Conservation (phyloP, 2,329 filamentous ascomycete genomes). For the Fusarium protoensiforme region DNA sequence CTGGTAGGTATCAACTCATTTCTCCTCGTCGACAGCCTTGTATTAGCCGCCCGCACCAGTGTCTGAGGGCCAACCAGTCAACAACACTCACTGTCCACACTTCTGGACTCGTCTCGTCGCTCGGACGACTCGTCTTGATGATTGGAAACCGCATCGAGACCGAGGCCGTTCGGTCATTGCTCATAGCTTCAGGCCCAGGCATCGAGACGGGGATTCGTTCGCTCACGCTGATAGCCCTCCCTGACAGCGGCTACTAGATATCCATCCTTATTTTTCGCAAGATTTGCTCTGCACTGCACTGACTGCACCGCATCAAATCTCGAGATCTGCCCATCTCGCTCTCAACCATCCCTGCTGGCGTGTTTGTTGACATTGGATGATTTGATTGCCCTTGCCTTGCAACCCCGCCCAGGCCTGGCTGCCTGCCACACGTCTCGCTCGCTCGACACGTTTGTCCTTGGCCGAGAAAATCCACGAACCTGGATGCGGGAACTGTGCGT, state of each 20-base stretch:
- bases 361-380: conserved; percentile 33
- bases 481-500: conserved; percentile 36
- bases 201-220: background rate
- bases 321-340: conserved; percentile 38
- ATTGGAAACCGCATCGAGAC: background rate
- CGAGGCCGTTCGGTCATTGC: background rate
- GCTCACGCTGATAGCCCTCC: background rate
- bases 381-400: conserved; percentile 32
- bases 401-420: conserved; percentile 12
- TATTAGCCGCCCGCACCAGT: conserved; percentile 30
- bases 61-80: conserved; percentile 10
- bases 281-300: conserved; percentile 17
- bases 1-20: conserved; percentile 33
- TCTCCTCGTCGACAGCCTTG: conserved; percentile 16
- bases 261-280: background rate
- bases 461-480: conserved; percentile 36
- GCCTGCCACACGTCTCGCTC: conserved; percentile 7
- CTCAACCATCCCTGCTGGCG: conserved; percentile 30
- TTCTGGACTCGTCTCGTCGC: conserved; percentile 20
- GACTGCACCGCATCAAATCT: conserved; percentile 25
- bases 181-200: background rate
- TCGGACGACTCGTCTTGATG: conserved; percentile 11
- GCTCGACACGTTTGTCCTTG: conserved; percentile 13
- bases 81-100: no score
- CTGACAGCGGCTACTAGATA: background rate